phyloP scores from a whole-genome alignment of 805 yeast species.

The Metschnikowia baotianmanensis region DNA sequence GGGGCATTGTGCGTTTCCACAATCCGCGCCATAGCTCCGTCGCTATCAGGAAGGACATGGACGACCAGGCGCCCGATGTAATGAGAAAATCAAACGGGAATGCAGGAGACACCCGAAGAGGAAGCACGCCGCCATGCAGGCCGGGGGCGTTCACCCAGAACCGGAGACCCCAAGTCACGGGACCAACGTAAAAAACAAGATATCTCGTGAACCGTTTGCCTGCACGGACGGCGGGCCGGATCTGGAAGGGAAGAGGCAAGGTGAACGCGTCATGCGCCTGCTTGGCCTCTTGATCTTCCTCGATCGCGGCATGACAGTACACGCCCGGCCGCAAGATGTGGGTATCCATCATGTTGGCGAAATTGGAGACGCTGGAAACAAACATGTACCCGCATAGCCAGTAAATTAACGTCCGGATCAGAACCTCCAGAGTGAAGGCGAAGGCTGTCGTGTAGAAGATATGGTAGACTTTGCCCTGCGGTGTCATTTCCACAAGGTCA shows the following conservation, averaged over 20 bases:
- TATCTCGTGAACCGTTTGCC: constrained; percentile 72
- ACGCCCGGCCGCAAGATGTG: constrained; percentile 83
- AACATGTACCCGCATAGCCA: constrained; percentile 81
- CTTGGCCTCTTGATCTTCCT: constrained; percentile 89
- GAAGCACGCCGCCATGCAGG: constrained; percentile 23
- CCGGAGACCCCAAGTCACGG: constrained; percentile 50
- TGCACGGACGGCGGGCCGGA: constrained; percentile 69
- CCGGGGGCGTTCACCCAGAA: constrained; percentile 22
- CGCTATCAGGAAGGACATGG: constrained; percentile 5
- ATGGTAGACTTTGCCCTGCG: constrained; percentile 13
- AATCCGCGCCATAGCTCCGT: constrained; percentile 43
- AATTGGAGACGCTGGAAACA: constrained; percentile 84
- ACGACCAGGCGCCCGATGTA: constrained; percentile 4
- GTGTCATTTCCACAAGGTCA: constrained; percentile 1
- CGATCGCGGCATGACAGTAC: constrained; percentile 85
- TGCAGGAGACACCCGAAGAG: constrained; percentile 20
- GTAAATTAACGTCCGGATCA: constrained; percentile 24
- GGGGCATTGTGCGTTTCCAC: constrained; percentile 62
- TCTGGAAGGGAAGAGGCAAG: constrained; percentile 68
- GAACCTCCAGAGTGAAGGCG: constrained; percentile 20
- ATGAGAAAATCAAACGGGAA: constrained; percentile 5
- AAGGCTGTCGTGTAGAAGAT: constrained; percentile 24
- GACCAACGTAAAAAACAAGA: constrained; percentile 73
- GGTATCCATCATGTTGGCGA: constrained; percentile 77
- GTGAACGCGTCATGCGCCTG: constrained; percentile 83